Evolutionary conservation across 179 eudicot species (phyloP).

Genomic region (Silene noctiflora): DNA sequence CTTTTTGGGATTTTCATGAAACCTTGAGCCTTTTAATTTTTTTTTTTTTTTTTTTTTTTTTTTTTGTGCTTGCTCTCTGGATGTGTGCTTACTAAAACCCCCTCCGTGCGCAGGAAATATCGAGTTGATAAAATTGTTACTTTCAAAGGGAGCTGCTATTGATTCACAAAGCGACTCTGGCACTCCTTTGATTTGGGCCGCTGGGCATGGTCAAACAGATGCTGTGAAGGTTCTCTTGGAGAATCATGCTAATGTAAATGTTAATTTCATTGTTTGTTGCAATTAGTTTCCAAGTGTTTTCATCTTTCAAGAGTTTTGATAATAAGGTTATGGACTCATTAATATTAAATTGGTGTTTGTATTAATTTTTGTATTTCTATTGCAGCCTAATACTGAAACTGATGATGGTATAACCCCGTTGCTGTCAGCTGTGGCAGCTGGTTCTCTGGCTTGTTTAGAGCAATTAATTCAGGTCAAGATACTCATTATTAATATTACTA

Average conservation of each 20-base stretch:
- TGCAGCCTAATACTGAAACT: constrained; percentile 86
- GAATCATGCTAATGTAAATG: constrained; percentile 77
- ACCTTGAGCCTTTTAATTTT: neutral
- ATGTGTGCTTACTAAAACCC: constrained; percentile 1
- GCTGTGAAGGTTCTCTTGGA: constrained; percentile 72
- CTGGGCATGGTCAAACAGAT: constrained; percentile 87
- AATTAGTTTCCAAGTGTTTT: neutral
- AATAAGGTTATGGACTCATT: constrained; percentile 4
- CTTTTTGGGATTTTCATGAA: neutral
- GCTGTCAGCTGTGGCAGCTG: constrained; percentile 90
- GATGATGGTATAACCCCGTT: constrained; percentile 82
- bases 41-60: neutral
- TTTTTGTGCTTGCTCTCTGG: neutral
- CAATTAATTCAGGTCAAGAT: constrained; percentile 62
- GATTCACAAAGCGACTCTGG: constrained; percentile 97
- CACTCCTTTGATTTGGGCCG: constrained; percentile 94
- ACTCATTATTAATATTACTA: neutral
- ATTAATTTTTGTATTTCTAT: constrained; percentile 4
- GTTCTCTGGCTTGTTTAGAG: constrained; percentile 70
- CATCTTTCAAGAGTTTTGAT: constrained; percentile 2
- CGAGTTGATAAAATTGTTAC: constrained; percentile 64
- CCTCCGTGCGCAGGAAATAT: constrained; percentile 58
- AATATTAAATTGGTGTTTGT: neutral
- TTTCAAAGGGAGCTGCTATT: constrained; percentile 57
- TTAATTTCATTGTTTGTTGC: neutral